These are phyloP conservation scores for Suillus plorans DNA, from an alignment of 768 basidiomycete species.

Conservation along the genomic window DNA sequence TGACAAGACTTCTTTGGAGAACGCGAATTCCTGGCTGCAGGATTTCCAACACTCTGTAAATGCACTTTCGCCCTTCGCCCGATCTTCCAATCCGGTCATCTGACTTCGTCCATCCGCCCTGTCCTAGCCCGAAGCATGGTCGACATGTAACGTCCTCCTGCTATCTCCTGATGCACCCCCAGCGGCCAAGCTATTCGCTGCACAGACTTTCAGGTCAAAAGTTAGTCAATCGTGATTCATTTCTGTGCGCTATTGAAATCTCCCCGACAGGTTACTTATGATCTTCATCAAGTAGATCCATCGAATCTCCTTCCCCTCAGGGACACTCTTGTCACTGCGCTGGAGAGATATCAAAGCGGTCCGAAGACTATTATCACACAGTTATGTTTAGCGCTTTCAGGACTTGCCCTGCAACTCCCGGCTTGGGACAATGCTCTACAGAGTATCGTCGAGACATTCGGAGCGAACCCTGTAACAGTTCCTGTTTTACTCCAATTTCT, in stretches of 20 bases:
- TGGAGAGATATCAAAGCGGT: constrained; percentile 71
- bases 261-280: constrained; percentile 80
- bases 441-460: constrained; percentile 81
- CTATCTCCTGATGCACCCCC: constrained; percentile 73
- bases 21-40: constrained; percentile 93
- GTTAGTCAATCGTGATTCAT: constrained; percentile 43
- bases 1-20: constrained; percentile 78
- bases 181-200: constrained; percentile 89
- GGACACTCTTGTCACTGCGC: constrained; percentile 80
- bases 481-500: constrained; percentile 86
- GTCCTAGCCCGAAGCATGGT: constrained; percentile 94
- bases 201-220: constrained; percentile 95
- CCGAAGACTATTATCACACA: constrained; percentile 86
- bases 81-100: constrained; percentile 56
- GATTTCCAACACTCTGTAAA: constrained; percentile 99
- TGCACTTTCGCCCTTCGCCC: constrained; percentile 70
- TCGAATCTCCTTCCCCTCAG: constrained; percentile 75
- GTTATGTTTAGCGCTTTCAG: constrained; percentile 85
- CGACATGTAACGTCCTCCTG: constrained; percentile 89
- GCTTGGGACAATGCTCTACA: constrained; percentile 83
- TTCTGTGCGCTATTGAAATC: constrained; percentile 25
- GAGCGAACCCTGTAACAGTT: constrained; percentile 80
- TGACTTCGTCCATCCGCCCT: constrained; percentile 62
- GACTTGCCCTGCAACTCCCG: constrained; percentile 86
- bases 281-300: constrained; percentile 83